Evolutionary conservation across 2,329 filamentous ascomycete species (phyloP), one percentile per base, ranked within the genome.

Genomic region (Harringtonia lauricola): DNA sequence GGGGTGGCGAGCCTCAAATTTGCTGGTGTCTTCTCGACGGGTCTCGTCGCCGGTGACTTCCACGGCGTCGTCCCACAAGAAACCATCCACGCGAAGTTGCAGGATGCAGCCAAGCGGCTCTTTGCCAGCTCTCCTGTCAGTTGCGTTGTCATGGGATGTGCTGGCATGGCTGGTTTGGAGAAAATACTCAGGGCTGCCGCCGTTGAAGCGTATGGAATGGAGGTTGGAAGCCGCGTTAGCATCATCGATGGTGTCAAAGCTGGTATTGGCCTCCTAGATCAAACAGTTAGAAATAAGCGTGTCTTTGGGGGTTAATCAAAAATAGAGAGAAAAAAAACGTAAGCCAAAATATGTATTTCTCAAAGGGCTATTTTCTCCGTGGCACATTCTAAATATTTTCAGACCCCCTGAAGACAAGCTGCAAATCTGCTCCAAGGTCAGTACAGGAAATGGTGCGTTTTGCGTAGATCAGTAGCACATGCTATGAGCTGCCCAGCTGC

Each of bases 161-260:
- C 86, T 3, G 89, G 88, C 0, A 95, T 95, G 89, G 81, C 82
- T 1, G 89, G 88, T 0, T 72, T 95, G 63, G 83, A 92, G 53
- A 69, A 77, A 34, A 81, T 81, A 46, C 87, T 95, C 33, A 72
- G 81, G 29, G 70, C 74, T 36, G 82, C 82, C 1, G 83, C 84
- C 30, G 55, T 74, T 0, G 77, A 83, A 46, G 68, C 75, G 40
- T 70, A 82, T 44, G 83, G 83, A 2, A 59, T 70, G n/a, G 63
- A 70, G 12, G 67, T 70, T 37, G 48, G 45, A 31, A 28, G 83
- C 66, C 43, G 64, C 2, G 56, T 94, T 4, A 74, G 73, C 54
- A 79, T 95, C 48, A 67, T 95, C 7, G 89, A 95, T 60, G 88
- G 87, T 0, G 81, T 89, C 31, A 77, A 79, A 59, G 82, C 80